phyloP scores from a whole-genome alignment of 257 asterid genomes.

The Solanum arcanum region DNA sequence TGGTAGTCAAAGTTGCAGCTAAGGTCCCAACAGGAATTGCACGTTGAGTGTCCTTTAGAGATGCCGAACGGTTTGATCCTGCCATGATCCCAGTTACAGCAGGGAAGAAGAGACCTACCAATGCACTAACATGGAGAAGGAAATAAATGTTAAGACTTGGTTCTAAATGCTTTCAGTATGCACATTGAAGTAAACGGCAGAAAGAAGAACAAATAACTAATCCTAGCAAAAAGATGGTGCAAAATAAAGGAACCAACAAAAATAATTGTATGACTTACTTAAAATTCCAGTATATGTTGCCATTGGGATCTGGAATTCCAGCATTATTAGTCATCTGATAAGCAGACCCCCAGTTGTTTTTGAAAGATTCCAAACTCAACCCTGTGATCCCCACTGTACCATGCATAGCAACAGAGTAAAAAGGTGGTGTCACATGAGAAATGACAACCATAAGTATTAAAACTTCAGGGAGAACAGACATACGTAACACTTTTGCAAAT shows the following conservation, averaged over 20 bases:
- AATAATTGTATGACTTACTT: slow-evolving; percentile 26
- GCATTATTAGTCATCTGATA: slow-evolving; percentile 90
- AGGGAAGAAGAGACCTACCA: slow-evolving; percentile 99
- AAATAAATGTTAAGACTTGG: background rate
- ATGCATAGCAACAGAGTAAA: slow-evolving; percentile 3
- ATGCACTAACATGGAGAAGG: slow-evolving; percentile 59
- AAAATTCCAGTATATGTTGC: slow-evolving; percentile 76
- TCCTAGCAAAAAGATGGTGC: background rate
- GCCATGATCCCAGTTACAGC: slow-evolving; percentile 99
- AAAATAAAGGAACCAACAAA: background rate
- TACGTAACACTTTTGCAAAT: background rate
- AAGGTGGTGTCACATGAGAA: background rate
- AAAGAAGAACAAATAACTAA: background rate
- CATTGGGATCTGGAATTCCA: slow-evolving; percentile 93
- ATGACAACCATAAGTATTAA: background rate
- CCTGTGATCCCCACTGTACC: slow-evolving; percentile 89
- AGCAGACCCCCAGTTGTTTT: slow-evolving; percentile 67
- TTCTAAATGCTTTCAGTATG: background rate
- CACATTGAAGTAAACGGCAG: background rate
- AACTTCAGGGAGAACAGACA: background rate
- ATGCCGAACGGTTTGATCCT: slow-evolving; percentile 98
- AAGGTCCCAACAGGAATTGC: slow-evolving; percentile 94
- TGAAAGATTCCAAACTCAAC: slow-evolving; percentile 68
- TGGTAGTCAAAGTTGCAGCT: slow-evolving; percentile 80
- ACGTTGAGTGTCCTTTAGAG: slow-evolving; percentile 95